Percentiles rank a stretch among this genome's conserved stretches.
These are phyloP conservation scores for Juncus effusus DNA, from an alignment of 176 grass and related monocot species.

Conservation along the genomic window DNA sequence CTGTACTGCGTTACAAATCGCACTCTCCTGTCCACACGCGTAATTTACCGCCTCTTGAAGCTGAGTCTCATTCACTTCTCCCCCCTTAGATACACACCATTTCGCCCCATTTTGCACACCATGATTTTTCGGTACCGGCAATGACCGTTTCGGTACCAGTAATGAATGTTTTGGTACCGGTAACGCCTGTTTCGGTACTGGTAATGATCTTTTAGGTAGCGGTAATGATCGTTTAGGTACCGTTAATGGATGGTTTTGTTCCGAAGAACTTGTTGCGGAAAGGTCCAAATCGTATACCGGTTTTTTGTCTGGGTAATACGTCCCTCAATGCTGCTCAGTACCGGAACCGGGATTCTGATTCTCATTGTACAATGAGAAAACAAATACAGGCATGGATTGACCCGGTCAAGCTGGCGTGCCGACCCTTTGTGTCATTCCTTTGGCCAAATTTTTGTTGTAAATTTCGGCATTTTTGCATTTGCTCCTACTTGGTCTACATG, in stretches of 20 bases:
- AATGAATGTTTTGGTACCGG: too few relatives aligned
- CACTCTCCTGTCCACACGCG: conserved; percentile 72
- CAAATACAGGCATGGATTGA: conserved; percentile 58
- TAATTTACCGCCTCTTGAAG: conserved; percentile 44
- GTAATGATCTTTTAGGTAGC: too few relatives aligned
- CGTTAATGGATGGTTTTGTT: conserved; percentile 46
- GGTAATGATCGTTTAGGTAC: too few relatives aligned
- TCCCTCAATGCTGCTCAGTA: conserved; percentile 69
- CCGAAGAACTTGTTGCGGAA: conserved; percentile 37
- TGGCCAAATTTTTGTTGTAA: conserved; percentile 75
- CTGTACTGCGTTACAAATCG: conserved; percentile 69
- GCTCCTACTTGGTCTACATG: conserved; percentile 69
- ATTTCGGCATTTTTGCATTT: conserved; percentile 55
- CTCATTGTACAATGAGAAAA: conserved; percentile 90
- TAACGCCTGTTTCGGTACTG: too few relatives aligned
- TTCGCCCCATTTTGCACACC: conserved; percentile 51
- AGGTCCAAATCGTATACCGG: conserved; percentile 59
- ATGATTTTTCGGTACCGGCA: conserved; percentile 49
- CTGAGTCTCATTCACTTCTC: conserved; percentile 44
- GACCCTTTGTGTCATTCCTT: conserved; percentile 32
- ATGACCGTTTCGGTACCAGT: too few relatives aligned
- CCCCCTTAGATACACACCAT: conserved; percentile 56
- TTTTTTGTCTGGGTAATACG: conserved; percentile 61
- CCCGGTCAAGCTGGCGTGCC: conserved; percentile 58
- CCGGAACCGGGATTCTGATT: conserved; percentile 59